Evolutionary conservation across 306 rosid species (phyloP).

Genomic region (Chamaecrista fasciculata): DNA sequence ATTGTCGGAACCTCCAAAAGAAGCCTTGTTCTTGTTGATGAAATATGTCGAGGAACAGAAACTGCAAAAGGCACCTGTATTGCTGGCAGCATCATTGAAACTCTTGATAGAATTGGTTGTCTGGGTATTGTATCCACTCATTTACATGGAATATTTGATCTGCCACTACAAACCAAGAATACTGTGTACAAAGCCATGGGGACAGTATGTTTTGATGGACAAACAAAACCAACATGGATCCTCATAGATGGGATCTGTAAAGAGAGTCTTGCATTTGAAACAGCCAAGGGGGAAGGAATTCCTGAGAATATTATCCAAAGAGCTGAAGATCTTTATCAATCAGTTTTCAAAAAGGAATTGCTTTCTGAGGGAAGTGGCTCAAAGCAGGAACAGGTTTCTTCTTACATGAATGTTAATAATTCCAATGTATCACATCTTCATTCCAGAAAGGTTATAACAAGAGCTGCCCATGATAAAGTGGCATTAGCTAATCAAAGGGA

Average conservation of each 20-base stretch:
- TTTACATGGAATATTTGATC: slow-evolving; percentile 74
- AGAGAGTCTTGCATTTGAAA: slow-evolving; percentile 98
- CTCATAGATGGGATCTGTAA: slow-evolving; percentile 74
- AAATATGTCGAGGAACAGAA: slow-evolving; percentile 97
- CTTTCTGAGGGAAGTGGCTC: slow-evolving; percentile 32
- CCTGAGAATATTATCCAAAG: slow-evolving; percentile 67
- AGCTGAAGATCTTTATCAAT: slow-evolving; percentile 72
- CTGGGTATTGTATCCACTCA: slow-evolving; percentile 95
- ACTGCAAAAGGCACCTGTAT: slow-evolving; percentile 96
- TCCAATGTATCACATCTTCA: slow-evolving; percentile 37
- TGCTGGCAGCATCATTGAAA: slow-evolving; percentile 89
- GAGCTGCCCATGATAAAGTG: slow-evolving; percentile 31
- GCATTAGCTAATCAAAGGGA: slow-evolving; percentile 35
- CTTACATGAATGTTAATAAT: slow-evolving; percentile 31
- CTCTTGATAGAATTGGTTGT: slow-evolving; percentile 75
- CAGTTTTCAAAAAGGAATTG: slow-evolving; percentile 48
- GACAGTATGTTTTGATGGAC: slow-evolving; percentile 55
- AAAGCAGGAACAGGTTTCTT: slow-evolving; percentile 37
- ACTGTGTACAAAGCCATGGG: slow-evolving; percentile 83
- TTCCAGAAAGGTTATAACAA: slow-evolving; percentile 11
- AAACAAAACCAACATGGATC: slow-evolving; percentile 85
- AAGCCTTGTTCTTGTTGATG: slow-evolving; percentile 94
- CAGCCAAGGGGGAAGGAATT: slow-evolving; percentile 82
- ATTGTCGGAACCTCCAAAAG: slow-evolving; percentile 61
- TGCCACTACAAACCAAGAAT: slow-evolving; percentile 71